A percentile compares a stretch with the other conserved stretches of the same genome.
Evolutionary conservation across 768 basidiomycete species (phyloP).

Genomic region (Lactifluus subvellereus): DNA sequence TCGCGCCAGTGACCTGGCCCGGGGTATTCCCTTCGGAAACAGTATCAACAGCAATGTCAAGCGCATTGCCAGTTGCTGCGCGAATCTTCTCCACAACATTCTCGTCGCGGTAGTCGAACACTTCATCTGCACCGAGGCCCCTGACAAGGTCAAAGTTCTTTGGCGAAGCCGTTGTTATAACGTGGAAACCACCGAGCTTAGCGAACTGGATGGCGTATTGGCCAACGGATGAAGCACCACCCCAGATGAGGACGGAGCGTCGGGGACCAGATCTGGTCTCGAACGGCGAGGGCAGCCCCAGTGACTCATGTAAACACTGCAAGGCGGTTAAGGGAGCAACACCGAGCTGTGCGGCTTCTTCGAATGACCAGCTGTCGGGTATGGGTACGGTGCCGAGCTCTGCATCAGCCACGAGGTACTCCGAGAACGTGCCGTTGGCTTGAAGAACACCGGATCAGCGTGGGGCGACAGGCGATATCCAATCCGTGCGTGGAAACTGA

Average conservation of each 20-base stretch:
- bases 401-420: slow-evolving; percentile 19
- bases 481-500: neutral
- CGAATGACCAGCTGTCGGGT: slow-evolving; percentile 18
- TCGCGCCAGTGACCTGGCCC: slow-evolving; percentile 14
- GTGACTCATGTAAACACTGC: slow-evolving; percentile 18
- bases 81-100: slow-evolving; percentile 28
- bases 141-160: slow-evolving; percentile 33
- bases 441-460: neutral
- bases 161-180: slow-evolving; percentile 35
- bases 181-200: slow-evolving; percentile 30
- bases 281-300: slow-evolving; percentile 14
- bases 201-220: slow-evolving; percentile 33
- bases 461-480: neutral
- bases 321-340: slow-evolving; percentile 19
- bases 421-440: slow-evolving; percentile 14
- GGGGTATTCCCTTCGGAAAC: slow-evolving; percentile 16
- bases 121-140: slow-evolving; percentile 34
- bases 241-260: slow-evolving; percentile 17
- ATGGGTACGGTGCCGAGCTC: slow-evolving; percentile 6
- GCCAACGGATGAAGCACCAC: slow-evolving; percentile 33
- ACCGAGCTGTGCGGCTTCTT: slow-evolving; percentile 22
- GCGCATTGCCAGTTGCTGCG: slow-evolving; percentile 20
- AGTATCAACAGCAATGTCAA: slow-evolving; percentile 25
- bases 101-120: slow-evolving; percentile 31
- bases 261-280: neutral